phyloP scores from a whole-genome alignment of 1,284 basidiomycete species.

The Clitocybe nebularis region DNA sequence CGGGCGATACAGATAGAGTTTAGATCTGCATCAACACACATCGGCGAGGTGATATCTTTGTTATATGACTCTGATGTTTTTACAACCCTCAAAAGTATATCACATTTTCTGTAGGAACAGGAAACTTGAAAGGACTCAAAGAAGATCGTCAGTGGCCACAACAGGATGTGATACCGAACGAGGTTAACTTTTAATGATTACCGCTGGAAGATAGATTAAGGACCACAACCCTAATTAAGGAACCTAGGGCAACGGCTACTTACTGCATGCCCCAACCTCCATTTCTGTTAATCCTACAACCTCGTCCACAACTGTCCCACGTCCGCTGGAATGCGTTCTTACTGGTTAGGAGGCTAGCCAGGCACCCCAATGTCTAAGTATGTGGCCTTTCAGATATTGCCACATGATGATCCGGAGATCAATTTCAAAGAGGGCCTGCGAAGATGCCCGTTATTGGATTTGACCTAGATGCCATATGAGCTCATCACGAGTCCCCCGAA shows the following conservation, averaged over 20 bases:
- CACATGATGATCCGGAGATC: conserved; percentile 1
- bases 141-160: no score
- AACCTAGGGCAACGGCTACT: no score
- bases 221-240: no score
- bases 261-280: no score
- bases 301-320: not conserved
- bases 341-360: not conserved
- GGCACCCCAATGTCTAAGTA: conserved; percentile 1
- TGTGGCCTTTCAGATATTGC: not conserved
- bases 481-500: not conserved
- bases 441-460: not conserved
- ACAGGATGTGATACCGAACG: conserved; percentile 7
- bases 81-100: not conserved
- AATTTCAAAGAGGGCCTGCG: not conserved
- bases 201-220: no score
- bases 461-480: not conserved
- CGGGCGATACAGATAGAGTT: not conserved
- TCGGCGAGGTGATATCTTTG: not conserved
- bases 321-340: not conserved
- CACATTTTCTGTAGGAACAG: conserved; percentile 7
- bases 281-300: no score
- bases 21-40: not conserved
- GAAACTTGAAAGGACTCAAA: conserved; percentile 10
- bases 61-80: not conserved
- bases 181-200: no score